Evolutionary conservation across 2,329 filamentous ascomycete genomes (phyloP).

Genomic region (Ceratocystis papillata): DNA sequence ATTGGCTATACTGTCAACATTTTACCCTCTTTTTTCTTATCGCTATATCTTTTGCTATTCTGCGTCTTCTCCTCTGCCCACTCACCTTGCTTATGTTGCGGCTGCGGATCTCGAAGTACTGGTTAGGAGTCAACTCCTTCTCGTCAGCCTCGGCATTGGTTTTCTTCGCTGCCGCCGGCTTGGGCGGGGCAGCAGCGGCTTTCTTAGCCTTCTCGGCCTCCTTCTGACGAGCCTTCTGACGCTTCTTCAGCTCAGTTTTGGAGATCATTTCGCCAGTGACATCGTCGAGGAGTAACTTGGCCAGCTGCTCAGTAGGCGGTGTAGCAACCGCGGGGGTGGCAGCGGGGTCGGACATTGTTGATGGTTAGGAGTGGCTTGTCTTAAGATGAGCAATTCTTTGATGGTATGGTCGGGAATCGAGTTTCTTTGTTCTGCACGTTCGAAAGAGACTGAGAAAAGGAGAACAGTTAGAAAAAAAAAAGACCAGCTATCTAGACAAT

Average conservation of each 20-base stretch:
- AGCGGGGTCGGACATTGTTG: slow-evolving; percentile 31
- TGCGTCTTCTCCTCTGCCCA: background rate
- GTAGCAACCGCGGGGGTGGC: slow-evolving; percentile 28
- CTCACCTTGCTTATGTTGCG: slow-evolving; percentile 57
- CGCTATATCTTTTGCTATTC: background rate
- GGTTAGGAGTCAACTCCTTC: slow-evolving; percentile 47
- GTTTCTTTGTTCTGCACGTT: too few species aligned
- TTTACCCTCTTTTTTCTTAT: background rate
- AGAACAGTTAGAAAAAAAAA: too few species aligned
- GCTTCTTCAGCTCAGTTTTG: slow-evolving; percentile 87
- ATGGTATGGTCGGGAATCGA: too few species aligned
- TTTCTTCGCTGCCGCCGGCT: slow-evolving; percentile 55
- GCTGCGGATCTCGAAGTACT: slow-evolving; percentile 93
- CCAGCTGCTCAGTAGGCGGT: slow-evolving; percentile 43
- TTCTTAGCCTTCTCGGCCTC: slow-evolving; percentile 85
- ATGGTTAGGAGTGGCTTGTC: background rate
- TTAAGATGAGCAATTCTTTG: too few species aligned
- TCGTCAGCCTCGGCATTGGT: slow-evolving; percentile 58
- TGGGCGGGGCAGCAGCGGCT: slow-evolving; percentile 54
- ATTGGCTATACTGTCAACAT: too few species aligned
- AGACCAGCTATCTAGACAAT: too few species aligned
- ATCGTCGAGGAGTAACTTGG: slow-evolving; percentile 77
- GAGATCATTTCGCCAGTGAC: slow-evolving; percentile 81
- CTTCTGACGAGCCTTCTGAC: slow-evolving; percentile 79
- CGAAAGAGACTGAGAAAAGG: too few species aligned